Evolutionary conservation across 192 early-diverging fungal species (phyloP), one percentile per base, ranked within the genome.

Genomic region (Coemansia sp.): DNA sequence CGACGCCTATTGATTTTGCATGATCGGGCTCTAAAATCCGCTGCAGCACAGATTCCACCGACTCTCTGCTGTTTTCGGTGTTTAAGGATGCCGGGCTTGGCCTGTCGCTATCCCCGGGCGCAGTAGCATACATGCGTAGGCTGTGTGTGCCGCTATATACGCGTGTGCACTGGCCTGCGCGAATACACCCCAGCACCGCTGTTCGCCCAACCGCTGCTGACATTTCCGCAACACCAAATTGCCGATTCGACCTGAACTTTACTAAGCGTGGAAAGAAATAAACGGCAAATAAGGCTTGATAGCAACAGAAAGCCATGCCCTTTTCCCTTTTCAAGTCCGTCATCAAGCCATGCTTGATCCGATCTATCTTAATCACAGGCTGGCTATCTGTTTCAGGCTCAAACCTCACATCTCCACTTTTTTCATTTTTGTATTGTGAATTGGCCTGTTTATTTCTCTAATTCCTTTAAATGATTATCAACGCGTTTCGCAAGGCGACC

Each of bases 401-500:
- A 31, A 31, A 31, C 31, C 5, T 31, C 31, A 8, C 31, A 26
- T 26, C 0, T 26, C 25, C 25, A 26, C 23, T 26, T 31, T 31
- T 31, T 31, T 31, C 31, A 31, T 8, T 31, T 31, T 31, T 31
- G 31, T 31, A 31, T 26, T 26, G 10, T 42, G 40, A 42, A 42
- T 42, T 42, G 40, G 40, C 4, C 40, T 42, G 40, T 11, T n/a
- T 42, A 42, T 42, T 42, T 15, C 40, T 36, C 20, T 44, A 11
- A 21, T 21, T 51, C 11, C 37, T 9, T 31, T 17, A 52, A 60
- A 75, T 70, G 68, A 57, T 77, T 48, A 1, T 79, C n/a, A 79
- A 65, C 64, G 61, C 66, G 28, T 14, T 80, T 61, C 77, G 77
- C 55, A 71, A 70, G 31, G 77, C 71, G 31, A 71, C 77, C 7